phyloP scores from a whole-genome alignment of 345 rosid genomes.

The Dipteronia sinensis region DNA sequence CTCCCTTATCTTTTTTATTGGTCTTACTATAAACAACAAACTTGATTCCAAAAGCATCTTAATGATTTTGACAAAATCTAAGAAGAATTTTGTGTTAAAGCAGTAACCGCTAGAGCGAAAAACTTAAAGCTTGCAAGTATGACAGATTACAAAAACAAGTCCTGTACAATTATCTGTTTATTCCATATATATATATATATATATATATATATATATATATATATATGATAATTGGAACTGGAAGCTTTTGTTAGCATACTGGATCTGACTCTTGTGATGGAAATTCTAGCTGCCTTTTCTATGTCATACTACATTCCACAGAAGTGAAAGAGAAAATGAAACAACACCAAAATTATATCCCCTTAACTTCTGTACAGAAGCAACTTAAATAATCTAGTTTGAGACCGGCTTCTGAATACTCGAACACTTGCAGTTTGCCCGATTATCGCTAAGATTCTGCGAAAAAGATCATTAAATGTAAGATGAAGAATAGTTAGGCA shows the following conservation, averaged over 20 bases:
- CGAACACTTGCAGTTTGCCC: constrained; percentile 67
- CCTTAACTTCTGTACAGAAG: constrained; percentile 22
- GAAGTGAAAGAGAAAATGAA: constrained; percentile 1
- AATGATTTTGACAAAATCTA: background rate
- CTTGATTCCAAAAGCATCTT: background rate
- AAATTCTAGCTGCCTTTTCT: constrained; percentile 18
- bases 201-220: background rate
- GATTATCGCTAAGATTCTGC: constrained; percentile 61
- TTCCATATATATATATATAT: too few relatives aligned
- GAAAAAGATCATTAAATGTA: background rate
- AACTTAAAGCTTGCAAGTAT: too few relatives aligned
- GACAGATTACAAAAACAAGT: constrained; percentile 8
- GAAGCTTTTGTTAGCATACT: constrained; percentile 24
- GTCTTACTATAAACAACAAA: background rate
- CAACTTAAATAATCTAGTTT: constrained; percentile 35
- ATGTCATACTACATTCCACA: background rate
- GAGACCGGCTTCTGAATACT: constrained; percentile 36
- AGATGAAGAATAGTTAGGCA: background rate
- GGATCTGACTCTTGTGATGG: constrained; percentile 18
- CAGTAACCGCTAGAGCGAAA: too few relatives aligned
- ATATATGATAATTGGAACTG: background rate
- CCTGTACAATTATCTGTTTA: constrained; percentile 35
- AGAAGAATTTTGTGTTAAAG: background rate
- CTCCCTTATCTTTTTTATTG: background rate
- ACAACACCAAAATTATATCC: constrained; percentile 21